Evolutionary conservation across 2,329 filamentous ascomycete genomes (phyloP).

Genomic region (Aspergillus pseudoterreus): DNA sequence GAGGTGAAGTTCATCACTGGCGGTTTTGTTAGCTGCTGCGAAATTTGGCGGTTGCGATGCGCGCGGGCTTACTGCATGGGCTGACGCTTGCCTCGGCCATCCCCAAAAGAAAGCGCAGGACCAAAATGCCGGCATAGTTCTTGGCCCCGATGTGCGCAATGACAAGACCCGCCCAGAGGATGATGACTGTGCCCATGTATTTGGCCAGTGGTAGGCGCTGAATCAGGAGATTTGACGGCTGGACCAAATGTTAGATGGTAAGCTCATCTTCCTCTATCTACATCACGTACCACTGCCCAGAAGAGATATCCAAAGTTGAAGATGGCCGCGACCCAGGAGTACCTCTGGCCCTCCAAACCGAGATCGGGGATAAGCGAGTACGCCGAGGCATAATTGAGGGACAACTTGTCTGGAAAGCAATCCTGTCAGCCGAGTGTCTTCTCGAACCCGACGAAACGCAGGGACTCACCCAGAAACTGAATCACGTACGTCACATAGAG

Average conservation of each 20-base stretch:
- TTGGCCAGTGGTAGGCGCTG: conserved; percentile 43
- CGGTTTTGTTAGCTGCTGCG: neutral
- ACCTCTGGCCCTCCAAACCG: conserved; percentile 39
- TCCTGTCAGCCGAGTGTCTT: neutral
- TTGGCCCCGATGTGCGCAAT: conserved; percentile 36
- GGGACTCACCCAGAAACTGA: conserved; percentile 41
- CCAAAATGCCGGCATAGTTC: conserved; percentile 42
- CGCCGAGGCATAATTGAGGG: conserved; percentile 36
- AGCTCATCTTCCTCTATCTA: no score
- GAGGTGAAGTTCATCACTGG: conserved; percentile 33
- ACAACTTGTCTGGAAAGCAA: conserved; percentile 23
- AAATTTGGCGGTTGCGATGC: neutral
- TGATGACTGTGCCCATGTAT: conserved; percentile 38
- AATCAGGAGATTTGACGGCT: conserved; percentile 39
- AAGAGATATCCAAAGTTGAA: conserved; percentile 44
- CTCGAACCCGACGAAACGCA: neutral
- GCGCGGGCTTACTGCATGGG: conserved; percentile 23
- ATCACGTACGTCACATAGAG: conserved; percentile 42
- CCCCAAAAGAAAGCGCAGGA: conserved; percentile 47
- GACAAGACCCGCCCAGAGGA: conserved; percentile 42
- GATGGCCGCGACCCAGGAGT: conserved; percentile 45
- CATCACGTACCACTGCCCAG: conserved; percentile 9
- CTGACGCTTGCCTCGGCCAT: conserved; percentile 38
- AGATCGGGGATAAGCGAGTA: conserved; percentile 43
- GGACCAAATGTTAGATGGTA: conserved; percentile 20